phyloP scores from a whole-genome alignment of 2,329 filamentous ascomycete species.

The Aspergillus udagawae region DNA sequence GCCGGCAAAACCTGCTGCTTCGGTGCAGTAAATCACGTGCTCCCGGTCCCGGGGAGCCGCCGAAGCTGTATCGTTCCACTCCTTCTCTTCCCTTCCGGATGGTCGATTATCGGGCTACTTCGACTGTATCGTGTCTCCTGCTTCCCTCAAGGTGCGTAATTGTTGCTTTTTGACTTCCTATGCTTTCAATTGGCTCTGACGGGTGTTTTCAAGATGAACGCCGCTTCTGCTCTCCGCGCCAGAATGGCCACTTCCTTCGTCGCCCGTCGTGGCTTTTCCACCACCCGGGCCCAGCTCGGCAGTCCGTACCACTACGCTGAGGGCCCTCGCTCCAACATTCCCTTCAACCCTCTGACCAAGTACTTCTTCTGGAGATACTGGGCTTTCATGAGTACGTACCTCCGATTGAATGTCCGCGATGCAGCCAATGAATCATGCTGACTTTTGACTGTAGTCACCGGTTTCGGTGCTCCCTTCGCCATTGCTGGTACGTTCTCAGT shows the following conservation, averaged over 20 bases:
- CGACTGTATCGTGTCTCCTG: constrained; percentile 16
- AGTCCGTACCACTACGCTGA: constrained; percentile 99
- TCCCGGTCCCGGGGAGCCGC: constrained; percentile 4
- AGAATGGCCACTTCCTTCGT: constrained; percentile 61
- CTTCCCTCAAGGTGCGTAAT: constrained; percentile 30
- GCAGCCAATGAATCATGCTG: constrained; percentile 26
- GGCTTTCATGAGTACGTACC: constrained; percentile 64
- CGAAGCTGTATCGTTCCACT: constrained; percentile 16
- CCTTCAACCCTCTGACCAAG: constrained; percentile 92
- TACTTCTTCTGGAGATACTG: constrained; percentile 83
- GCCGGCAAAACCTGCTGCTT: constrained; percentile 18
- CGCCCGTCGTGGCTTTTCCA: constrained; percentile 90
- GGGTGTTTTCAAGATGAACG: constrained; percentile 65
- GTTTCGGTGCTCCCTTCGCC: constrained; percentile 58
- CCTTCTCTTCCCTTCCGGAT: constrained; percentile 16
- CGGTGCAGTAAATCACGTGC: constrained; percentile 10
- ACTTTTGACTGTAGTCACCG: constrained; percentile 46
- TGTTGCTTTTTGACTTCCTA: constrained; percentile 1
- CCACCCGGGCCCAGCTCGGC: constrained; percentile 76
- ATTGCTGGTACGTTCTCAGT: constrained; percentile 55
- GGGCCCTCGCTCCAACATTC: constrained; percentile 89
- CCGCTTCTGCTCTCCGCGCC: constrained; percentile 62
- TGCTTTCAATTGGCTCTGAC: constrained; percentile 39
- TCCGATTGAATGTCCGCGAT: constrained; percentile 1
- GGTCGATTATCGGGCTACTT: constrained; percentile 11